phyloP scores from a whole-genome alignment of 1,284 basidiomycete species.

The Tetrapyrgos nigripes region DNA sequence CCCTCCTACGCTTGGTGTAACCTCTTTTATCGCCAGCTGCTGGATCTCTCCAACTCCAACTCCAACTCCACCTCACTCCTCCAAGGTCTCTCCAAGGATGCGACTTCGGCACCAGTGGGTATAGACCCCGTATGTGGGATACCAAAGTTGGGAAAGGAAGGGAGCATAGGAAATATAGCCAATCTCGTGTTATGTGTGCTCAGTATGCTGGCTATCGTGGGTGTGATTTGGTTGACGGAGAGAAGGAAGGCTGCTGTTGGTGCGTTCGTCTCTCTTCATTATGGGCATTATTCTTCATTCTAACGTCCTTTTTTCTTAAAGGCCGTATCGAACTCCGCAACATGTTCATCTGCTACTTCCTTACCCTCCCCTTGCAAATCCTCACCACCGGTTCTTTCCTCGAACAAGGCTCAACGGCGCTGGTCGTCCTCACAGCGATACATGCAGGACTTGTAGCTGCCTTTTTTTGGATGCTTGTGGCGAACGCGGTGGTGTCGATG shows the following conservation, averaged over 20 bases:
- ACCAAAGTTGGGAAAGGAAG: slow-evolving; percentile 45
- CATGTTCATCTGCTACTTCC: slow-evolving; percentile 63
- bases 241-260: slow-evolving; percentile 59
- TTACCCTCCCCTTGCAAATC: slow-evolving; percentile 79
- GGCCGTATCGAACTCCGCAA: slow-evolving; percentile 73
- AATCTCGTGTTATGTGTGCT: slow-evolving; percentile 63
- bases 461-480: slow-evolving; percentile 79
- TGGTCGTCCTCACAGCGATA: slow-evolving; percentile 79
- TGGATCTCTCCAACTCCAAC: slow-evolving; percentile 33
- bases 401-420: slow-evolving; percentile 72
- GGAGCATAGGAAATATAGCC: slow-evolving; percentile 64
- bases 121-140: slow-evolving; percentile 65
- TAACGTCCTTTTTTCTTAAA: slow-evolving; percentile 31
- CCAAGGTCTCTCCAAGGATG: slow-evolving; percentile 42
- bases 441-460: slow-evolving; percentile 75
- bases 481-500: slow-evolving; percentile 80
- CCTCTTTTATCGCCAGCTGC: slow-evolving; percentile 69
- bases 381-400: slow-evolving; percentile 80
- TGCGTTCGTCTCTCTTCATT: slow-evolving; percentile 26
- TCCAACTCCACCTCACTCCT: slow-evolving; percentile 37
- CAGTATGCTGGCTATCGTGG: slow-evolving; percentile 49
- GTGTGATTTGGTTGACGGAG: slow-evolving; percentile 39
- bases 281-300: not conserved
- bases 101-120: slow-evolving; percentile 60
- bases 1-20: slow-evolving; percentile 78